These are phyloP conservation scores for Castanea mollissima DNA, from an alignment of 306 rosid species.

Conservation along the genomic window DNA sequence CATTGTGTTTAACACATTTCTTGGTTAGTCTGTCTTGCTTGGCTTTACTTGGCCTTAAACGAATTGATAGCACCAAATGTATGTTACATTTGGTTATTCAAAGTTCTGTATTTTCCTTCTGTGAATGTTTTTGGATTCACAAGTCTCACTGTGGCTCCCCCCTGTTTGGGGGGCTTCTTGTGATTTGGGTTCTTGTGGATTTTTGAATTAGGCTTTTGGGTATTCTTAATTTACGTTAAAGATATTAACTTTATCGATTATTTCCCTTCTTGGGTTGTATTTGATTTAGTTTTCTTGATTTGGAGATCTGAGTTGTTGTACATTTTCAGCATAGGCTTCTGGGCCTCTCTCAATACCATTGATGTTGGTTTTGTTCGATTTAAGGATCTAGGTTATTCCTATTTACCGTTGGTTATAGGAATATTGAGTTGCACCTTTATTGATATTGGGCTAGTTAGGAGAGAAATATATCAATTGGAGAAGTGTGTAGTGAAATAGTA, in stretches of 20 bases:
- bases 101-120: slow-evolving; percentile 4
- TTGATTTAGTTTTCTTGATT: background rate
- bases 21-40: slow-evolving; percentile 13
- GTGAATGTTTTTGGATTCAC: slow-evolving; percentile 3
- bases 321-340: background rate
- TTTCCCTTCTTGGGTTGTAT: slow-evolving; percentile 1
- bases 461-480: slow-evolving; percentile 1
- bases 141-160: background rate
- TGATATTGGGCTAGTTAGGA: background rate
- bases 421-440: background rate
- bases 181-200: background rate
- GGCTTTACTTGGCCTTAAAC: slow-evolving; percentile 21
- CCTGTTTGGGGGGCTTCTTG: background rate
- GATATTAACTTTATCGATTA: background rate
- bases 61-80: slow-evolving; percentile 9
- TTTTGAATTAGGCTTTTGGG: slow-evolving; percentile 2
- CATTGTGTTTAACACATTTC: background rate
- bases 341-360: background rate
- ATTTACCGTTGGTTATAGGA: slow-evolving; percentile 6
- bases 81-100: slow-evolving; percentile 11
- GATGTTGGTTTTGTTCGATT: background rate
- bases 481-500: background rate
- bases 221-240: background rate
- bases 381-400: slow-evolving; percentile 27
- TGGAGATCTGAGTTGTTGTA: slow-evolving; percentile 8